Base-by-base conservation (phyloP, 2,329 filamentous ascomycete genomes). In the Capronia coronata region DNA sequence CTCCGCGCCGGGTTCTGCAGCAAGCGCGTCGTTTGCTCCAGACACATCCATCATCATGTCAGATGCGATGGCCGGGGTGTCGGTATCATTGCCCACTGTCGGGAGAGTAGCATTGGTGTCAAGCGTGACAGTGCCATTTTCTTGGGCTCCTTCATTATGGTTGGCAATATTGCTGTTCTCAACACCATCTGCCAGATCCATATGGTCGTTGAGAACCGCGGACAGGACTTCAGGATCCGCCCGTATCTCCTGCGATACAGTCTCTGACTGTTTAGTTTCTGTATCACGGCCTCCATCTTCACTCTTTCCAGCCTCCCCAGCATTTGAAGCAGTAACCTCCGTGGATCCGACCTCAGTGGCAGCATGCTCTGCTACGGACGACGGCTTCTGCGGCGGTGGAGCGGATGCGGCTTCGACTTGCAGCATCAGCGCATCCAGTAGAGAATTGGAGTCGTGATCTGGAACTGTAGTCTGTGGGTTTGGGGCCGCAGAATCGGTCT, bases 1-100 rank as follows among this genome's bases (percentile, higher is more conserved):
- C 46, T 73, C 67, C 39, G 73, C 70, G 25, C 67, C 70, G 45
- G 72, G 70, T 57, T 72, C 62, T 5, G 52, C 43, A 39, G 18
- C 42, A n/a, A 22, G 46, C 6, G 39, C 25, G 21, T 44, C 37
- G 9, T 40, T 23, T 13, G 52, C 11, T 5, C 51, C 38, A 34
- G 43, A 41, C 8, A 35, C 44, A n/a, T 54, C 42, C 18, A 43
- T 43, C n/a, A 43, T 11, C 23, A 21, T 18, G 11, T 37, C 38
- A 38, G 19, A 8, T 11, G 46, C 29, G 25, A 22, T 25, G 19
- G 40, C 40, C 21, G 39, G 34, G 13, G 43, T 27, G 16, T 46
- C 48, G 13, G 40, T 9, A 2, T 21, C 35, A 21, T 45, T 39
- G 11, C 27, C 47, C 16, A 48, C 34, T 4, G 22, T 37, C 22